These are phyloP conservation scores for Lotus japonicus DNA, from an alignment of 306 rosid species.

Conservation along the genomic window DNA sequence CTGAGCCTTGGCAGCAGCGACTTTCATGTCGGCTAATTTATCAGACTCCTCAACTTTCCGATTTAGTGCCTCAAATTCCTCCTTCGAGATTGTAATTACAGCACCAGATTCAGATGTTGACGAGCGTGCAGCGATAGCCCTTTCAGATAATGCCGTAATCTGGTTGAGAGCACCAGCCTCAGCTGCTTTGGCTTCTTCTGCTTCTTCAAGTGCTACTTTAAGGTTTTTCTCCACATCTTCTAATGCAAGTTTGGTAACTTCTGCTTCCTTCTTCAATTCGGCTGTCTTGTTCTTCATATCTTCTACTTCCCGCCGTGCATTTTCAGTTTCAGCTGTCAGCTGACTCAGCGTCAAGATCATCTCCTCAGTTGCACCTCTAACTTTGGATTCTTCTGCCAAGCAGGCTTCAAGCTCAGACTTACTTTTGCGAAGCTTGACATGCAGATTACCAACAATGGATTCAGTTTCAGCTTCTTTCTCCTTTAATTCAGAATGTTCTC, in stretches of 20 bases:
- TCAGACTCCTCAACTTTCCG: conserved; percentile 86
- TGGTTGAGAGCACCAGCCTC: conserved; percentile 77
- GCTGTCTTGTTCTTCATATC: conserved; percentile 66
- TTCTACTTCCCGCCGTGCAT: conserved; percentile 65
- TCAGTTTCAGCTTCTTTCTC: conserved; percentile 88
- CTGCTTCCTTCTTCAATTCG: conserved; percentile 68
- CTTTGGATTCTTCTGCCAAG: conserved; percentile 67
- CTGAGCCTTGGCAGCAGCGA: conserved; percentile 95
- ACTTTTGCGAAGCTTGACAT: conserved; percentile 64
- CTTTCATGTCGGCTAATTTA: conserved; percentile 81
- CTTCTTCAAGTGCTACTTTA: conserved; percentile 63
- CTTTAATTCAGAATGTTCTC: conserved; percentile 72
- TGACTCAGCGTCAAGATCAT: conserved; percentile 71
- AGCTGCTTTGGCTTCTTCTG: conserved; percentile 74
- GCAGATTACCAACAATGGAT: conserved; percentile 75
- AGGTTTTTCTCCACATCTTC: conserved; percentile 74
- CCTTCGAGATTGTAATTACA: conserved; percentile 67
- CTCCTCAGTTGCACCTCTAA: conserved; percentile 71
- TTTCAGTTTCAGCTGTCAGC: conserved; percentile 59
- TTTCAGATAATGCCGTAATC: conserved; percentile 63
- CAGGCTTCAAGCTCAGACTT: conserved; percentile 78
- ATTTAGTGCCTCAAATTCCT: conserved; percentile 76
- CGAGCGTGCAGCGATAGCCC: conserved; percentile 77
- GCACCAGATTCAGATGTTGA: conserved; percentile 84
- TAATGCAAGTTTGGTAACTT: conserved; percentile 50